Evolutionary conservation across 148 eudicot species (phyloP).

Genomic region (Rhododendron mucronatum): DNA sequence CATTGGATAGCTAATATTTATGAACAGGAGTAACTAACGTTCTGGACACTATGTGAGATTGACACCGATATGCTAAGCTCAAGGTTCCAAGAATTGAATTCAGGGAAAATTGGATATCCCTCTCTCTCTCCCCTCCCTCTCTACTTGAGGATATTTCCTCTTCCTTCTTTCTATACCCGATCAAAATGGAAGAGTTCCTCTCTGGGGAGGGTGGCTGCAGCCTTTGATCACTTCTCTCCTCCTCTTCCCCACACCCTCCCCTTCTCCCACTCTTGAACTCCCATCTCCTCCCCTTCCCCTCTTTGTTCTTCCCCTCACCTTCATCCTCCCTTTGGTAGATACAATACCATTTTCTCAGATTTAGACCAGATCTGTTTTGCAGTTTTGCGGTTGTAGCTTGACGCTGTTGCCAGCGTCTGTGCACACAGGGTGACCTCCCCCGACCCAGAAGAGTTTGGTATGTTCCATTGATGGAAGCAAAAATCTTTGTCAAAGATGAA

Average conservation of each 20-base stretch:
- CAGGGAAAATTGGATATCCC: neutral
- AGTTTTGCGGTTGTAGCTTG: neutral
- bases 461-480: neutral
- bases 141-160: too few species aligned
- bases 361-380: neutral
- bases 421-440: too few species aligned
- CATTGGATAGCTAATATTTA: neutral
- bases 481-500: neutral
- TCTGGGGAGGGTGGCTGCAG: neutral
- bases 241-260: neutral
- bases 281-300: neutral
- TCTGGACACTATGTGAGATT: neutral
- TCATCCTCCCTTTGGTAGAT: neutral
- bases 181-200: neutral
- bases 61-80: neutral
- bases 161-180: neutral
- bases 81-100: neutral
- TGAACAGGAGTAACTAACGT: neutral
- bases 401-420: too few species aligned
- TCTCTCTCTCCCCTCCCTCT: neutral
- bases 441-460: too few species aligned
- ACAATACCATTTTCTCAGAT: neutral
- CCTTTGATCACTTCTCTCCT: too few species aligned
- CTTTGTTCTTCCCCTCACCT: neutral
- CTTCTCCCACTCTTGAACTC: neutral